Base-by-base conservation (phyloP, 306 rosid species). In the Pyrus pyrifolia region DNA sequence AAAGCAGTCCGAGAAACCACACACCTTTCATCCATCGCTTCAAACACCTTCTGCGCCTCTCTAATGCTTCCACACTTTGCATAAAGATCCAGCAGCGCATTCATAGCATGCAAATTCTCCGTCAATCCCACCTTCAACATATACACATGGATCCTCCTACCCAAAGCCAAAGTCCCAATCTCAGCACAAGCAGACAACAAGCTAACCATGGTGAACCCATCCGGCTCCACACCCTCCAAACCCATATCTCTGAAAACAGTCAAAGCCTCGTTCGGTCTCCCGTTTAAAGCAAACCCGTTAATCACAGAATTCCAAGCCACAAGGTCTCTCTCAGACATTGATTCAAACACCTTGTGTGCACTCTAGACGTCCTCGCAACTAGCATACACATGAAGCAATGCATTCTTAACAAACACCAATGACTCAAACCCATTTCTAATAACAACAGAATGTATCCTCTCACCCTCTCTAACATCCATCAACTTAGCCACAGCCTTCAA, bases 251-350 rank as follows among this genome's bases (percentile, higher is more conserved):
- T 76, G n/a, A 68, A 79, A 25, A 79, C 76, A 7, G 83, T 71
- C 78, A 85, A 22, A 76, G 86, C 86, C 70, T 85, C 86, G 25
- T 79, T 85, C 8, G 86, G 84, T 80, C 75, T 79, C 29, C 88
- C 88, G 31, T 85, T 85, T 4, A 82, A 75, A 59, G 88, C 77
- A 70, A 79, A 85, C 19, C 80, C 86, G 57, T 82, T 76, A 71
- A 85, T 85, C 79, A 85, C 84, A 76, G 84, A 82, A 55, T 82
- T 85, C 88, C 88, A 85, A 25, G 88, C 84, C 30, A 85, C 88
- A 8, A 82, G 78, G 70, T 85, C 88, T 80, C 82, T 85, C 27
- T 68, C 66, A 55, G 78, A 17, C 84, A 85, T 85, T 76, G 59
- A 53, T 45, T 68, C 88, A 40, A 85, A 85, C 80, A 82, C 35